Evolutionary conservation across 331 rosid species (phyloP), one percentile per base, ranked within the genome.

Genomic region (Cydonia oblonga): DNA sequence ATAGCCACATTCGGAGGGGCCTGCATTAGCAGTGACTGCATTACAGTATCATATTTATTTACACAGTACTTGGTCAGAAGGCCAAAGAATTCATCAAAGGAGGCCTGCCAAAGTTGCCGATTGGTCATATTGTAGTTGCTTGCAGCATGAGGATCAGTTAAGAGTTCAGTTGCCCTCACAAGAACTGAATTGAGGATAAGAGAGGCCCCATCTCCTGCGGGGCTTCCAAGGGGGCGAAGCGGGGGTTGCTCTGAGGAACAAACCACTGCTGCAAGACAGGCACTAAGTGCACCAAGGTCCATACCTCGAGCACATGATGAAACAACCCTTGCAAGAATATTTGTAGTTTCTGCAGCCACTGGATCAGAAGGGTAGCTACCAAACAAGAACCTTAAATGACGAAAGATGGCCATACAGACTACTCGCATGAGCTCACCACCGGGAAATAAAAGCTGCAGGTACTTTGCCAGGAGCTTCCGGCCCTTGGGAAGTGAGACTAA

Each of bases 161-260:
- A 78, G 69, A 90, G 92, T 66, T 83, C 90, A 9, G 96, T 80
- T 46, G 96, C 96, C 86, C 84, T 87, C 79, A 87, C 97, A 24
- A 92, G 98, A 77, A 89, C 92, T 38, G 98, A 87, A 75, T 84
- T 88, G n/a, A 93, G 71, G 81, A 93, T 82, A 53, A 88, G 80
- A 52, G 98, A 85, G 46, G 97, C 98, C 46, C 98, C 98, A 71
- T 90, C 98, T 56, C 98, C 98, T 49, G 97, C 86, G 18, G 88
- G 40, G 76, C 81, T 81, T 77, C 97, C 96, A 66, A 90, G 75
- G 26, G 98, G 97, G 22, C 98, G 97, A 57, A 93, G 92, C 33
- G 98, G 98, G 30, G 97, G 98, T 79, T 88, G 97, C 89, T 93
- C 92, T 2, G 89, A 84, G 11, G 98, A 93, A 75, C 96, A 93